phyloP scores from a whole-genome alignment of 2,329 filamentous ascomycete species.

The Catunica adiposa region DNA sequence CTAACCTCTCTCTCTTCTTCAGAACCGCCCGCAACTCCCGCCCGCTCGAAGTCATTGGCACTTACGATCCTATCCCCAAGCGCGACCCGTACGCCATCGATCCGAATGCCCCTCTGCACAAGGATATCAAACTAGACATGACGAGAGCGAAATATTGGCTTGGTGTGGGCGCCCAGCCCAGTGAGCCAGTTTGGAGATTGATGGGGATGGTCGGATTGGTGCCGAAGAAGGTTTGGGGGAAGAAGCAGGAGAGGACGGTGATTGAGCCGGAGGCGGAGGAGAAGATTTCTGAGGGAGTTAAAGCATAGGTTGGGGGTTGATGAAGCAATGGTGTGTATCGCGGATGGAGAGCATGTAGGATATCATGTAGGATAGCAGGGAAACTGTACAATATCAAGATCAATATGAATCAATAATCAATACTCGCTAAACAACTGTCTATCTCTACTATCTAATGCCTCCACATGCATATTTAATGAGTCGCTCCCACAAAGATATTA shows the following conservation, averaged over 20 bases:
- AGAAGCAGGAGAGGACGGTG: conserved; percentile 9
- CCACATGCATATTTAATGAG: background rate
- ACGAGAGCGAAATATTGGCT: conserved; percentile 85
- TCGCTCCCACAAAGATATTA: conserved; percentile 37
- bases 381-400: background rate
- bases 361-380: background rate
- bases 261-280: background rate
- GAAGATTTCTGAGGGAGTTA: background rate
- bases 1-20: conserved; percentile 7
- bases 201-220: conserved; percentile 51
- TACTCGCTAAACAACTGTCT: background rate
- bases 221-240: conserved; percentile 13
- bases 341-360: background rate
- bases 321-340: background rate
- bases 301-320: background rate
- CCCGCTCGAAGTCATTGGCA: conserved; percentile 83
- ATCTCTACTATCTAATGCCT: background rate
- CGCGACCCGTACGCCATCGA: conserved; percentile 41
- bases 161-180: conserved; percentile 88
- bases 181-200: conserved; percentile 74
- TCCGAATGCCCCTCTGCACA: conserved; percentile 50
- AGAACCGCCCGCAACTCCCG: conserved; percentile 76
- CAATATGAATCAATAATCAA: background rate
- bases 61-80: conserved; percentile 53
- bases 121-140: conserved; percentile 78